These are phyloP conservation scores for Pythium oligandrum DNA, from an alignment of 352 stramenopile genomes.

Conservation along the genomic window DNA sequence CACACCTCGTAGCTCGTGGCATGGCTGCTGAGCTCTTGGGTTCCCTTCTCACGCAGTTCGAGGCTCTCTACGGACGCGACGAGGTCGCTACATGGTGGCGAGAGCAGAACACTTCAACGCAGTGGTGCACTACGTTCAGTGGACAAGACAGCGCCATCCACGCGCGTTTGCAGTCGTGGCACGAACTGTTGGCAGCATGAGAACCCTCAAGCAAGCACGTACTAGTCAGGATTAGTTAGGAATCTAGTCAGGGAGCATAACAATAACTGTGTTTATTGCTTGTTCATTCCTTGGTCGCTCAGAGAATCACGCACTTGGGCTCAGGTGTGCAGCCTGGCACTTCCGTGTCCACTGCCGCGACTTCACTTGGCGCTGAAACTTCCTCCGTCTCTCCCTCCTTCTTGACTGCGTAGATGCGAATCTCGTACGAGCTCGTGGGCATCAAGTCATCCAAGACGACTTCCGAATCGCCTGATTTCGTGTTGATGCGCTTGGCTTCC, in stretches of 20 bases:
- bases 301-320: conserved; percentile 35
- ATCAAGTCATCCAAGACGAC: conserved; percentile 83
- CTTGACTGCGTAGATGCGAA: conserved; percentile 66
- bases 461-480: conserved; percentile 28
- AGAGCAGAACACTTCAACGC: conserved; percentile 5
- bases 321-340: conserved; percentile 77
- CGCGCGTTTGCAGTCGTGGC: not conserved
- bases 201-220: not conserved
- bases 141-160: not conserved
- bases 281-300: conserved; percentile 1
- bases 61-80: conserved; percentile 24
- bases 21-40: conserved; percentile 45
- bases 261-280: no score
- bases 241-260: no score
- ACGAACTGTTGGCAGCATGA: not conserved
- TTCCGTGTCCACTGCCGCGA: conserved; percentile 83
- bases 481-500: conserved; percentile 33
- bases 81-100: conserved; percentile 55
- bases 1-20: conserved; percentile 35
- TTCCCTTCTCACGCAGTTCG: conserved; percentile 32
- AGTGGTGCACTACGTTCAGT: not conserved
- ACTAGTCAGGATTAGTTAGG: no score
- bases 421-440: conserved; percentile 85
- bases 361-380: conserved; percentile 57
- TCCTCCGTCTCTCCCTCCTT: conserved; percentile 30